Conservation (phyloP, 2,329 filamentous ascomycete genomes). For the Penicillium sp. region DNA sequence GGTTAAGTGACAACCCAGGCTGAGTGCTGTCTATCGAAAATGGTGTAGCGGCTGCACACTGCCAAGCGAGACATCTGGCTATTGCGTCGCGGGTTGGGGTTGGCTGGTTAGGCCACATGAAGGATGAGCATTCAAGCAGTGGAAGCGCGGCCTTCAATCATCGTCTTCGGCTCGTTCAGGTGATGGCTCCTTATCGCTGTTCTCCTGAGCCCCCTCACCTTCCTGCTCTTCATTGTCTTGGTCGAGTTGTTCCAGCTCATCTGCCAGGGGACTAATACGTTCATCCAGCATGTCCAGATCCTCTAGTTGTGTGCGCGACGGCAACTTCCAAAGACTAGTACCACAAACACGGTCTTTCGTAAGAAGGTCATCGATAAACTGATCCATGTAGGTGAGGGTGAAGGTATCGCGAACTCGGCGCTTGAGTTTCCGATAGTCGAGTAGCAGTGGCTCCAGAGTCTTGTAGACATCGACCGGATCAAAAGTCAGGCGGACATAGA, state of each 20-base stretch:
- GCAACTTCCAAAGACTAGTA: conserved; percentile 88
- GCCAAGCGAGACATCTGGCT: neutral
- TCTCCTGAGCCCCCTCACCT: conserved; percentile 17
- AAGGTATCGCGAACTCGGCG: conserved; percentile 69
- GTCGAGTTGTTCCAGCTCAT: conserved; percentile 50
- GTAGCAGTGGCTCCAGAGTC: conserved; percentile 74
- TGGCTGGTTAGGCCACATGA: neutral
- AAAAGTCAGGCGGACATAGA: conserved; percentile 88
- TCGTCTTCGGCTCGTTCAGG: conserved; percentile 15
- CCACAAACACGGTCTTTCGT: conserved; percentile 85
- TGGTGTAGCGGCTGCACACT: neutral
- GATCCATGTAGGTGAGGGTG: conserved; percentile 73
- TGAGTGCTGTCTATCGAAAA: neutral
- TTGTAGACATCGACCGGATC: conserved; percentile 73
- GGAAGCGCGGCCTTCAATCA: conserved; percentile 22
- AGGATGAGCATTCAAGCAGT: neutral
- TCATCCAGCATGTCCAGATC: conserved; percentile 85
- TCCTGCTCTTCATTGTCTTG: conserved; percentile 25
- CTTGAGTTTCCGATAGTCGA: conserved; percentile 77
- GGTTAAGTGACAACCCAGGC: neutral
- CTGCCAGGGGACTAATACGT: conserved; percentile 74
- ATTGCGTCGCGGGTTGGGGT: neutral
- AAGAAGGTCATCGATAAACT: conserved; percentile 88
- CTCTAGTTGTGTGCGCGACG: conserved; percentile 73
- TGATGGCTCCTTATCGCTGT: conserved; percentile 22